A percentile compares a stretch with the other conserved stretches of the same genome.
Conservation (phyloP, 2,329 filamentous ascomycete species). For the Xylaria sp. region DNA sequence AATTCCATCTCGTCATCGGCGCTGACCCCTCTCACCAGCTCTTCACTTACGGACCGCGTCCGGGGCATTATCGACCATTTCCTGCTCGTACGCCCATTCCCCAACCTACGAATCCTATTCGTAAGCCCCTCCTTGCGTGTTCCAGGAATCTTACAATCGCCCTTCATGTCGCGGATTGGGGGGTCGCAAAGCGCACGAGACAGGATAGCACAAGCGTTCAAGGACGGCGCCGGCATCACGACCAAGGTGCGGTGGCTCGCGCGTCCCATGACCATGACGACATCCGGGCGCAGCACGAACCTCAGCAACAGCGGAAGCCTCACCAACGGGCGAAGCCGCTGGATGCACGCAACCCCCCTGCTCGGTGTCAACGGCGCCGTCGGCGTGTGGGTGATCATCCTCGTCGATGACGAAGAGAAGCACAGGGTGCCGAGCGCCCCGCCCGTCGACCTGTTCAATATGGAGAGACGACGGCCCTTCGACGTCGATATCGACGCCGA, state of each 20-base stretch:
- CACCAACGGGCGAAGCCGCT: conserved; percentile 70
- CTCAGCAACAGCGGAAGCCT: conserved; percentile 42
- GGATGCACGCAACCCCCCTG: conserved; percentile 82
- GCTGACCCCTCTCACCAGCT: conserved; percentile 22
- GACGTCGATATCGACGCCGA: conserved; percentile 16
- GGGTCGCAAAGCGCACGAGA: conserved; percentile 60
- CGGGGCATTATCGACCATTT: conserved; percentile 65
- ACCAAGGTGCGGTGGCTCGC: conserved; percentile 78
- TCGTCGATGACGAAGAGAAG: conserved; percentile 71
- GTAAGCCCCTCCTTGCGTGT: conserved; percentile 74
- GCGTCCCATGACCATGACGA: conserved; percentile 14
- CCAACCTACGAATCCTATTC: conserved; percentile 73
- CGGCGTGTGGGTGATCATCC: conserved; percentile 81
- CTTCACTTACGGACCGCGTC: conserved; percentile 48
- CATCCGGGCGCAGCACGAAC: background rate
- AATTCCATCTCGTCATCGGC: conserved; percentile 25
- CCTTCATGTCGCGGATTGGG: conserved; percentile 64
- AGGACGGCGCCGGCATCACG: conserved; percentile 75
- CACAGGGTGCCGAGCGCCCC: conserved; percentile 24
- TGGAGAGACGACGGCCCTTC: conserved; percentile 28
- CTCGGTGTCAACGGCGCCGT: conserved; percentile 73
- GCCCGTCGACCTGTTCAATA: conserved; percentile 24
- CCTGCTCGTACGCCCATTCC: conserved; percentile 72
- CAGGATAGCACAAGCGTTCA: conserved; percentile 66
- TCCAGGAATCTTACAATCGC: conserved; percentile 72